Base-by-base conservation (phyloP, 768 basidiomycete species). In the Nidularia pulvinata region DNA sequence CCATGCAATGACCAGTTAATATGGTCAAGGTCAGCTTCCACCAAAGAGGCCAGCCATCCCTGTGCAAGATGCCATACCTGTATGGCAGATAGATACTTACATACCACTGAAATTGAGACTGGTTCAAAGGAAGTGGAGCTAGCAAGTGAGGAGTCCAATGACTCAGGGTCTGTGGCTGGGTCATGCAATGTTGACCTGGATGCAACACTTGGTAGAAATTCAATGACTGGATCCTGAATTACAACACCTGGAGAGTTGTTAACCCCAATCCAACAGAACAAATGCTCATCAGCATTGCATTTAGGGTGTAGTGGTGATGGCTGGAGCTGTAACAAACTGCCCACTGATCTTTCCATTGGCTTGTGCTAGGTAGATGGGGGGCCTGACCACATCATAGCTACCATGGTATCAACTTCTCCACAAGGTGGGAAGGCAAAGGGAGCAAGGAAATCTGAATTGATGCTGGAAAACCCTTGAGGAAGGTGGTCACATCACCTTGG, bases 61-160 rank as follows among this genome's bases (percentile, higher is more conserved):
- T 76, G 74, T 0, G 61, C 66, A 1, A 73, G 48, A 48, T 75
- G 74, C 72, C 73, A 76, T 0, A 72, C 75, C 2, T 68, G 50
- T 0, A 76, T 57, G 0, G 62, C 73, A 3, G 69, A 55, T 7
- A 76, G 62, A 53, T 76, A 76, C 49, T 74, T 76, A 7, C 49
- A 22, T 0, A 59, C 64, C 0, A 58, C 60, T 0, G 46, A 16
- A 0, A 66, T 57, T 0, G 69, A 60, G 0, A 76, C 60, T 2
- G 71, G 61, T 54, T 74, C 73, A 30, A 73, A 70, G 0, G 58
- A 60, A 0, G 55, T 58, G 1, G 43, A 55, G 1, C 35, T 52
- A 2, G 42, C 9, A 5, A 60, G 16, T 1, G 36, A 36, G 3
- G 63, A 50, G 16, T 59, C 59, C 1, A 47, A 3, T 0, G 50